phyloP scores from a whole-genome alignment of 164 flowering plant species.

The Chimonanthus salicifolius region DNA sequence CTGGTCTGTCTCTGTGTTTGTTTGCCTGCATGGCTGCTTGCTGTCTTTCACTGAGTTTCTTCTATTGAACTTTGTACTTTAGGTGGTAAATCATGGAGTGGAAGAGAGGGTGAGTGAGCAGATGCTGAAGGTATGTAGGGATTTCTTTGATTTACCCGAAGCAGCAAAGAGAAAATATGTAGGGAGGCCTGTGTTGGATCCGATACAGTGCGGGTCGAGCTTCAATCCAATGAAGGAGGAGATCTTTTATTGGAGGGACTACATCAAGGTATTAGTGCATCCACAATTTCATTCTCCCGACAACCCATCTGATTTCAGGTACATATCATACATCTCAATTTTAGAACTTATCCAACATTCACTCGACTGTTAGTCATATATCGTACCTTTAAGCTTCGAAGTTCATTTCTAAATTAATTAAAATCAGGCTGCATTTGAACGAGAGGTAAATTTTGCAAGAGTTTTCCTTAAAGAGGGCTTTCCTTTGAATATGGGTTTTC shows the following conservation, averaged over 20 bases:
- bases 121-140: constrained; percentile 27
- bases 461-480: no score
- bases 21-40: no score
- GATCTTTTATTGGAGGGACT: constrained; percentile 69
- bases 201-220: constrained; percentile 65
- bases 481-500: no score
- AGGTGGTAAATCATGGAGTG: constrained; percentile 64
- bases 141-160: constrained; percentile 48
- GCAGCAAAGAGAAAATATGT: constrained; percentile 46
- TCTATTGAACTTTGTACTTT: background rate
- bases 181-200: constrained; percentile 39
- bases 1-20: no score
- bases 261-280: constrained; percentile 52
- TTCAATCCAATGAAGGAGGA: constrained; percentile 42
- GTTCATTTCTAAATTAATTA: no score
- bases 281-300: constrained; percentile 52
- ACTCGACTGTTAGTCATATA: no score
- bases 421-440: background rate
- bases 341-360: no score
- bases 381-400: no score
- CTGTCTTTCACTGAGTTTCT: no score
- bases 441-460: no score
- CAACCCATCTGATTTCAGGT: constrained; percentile 54
- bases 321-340: background rate
- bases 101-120: constrained; percentile 36